Base-by-base conservation (phyloP, 2,329 filamentous ascomycete genomes). In the Pseudogymnoascus sp. region DNA sequence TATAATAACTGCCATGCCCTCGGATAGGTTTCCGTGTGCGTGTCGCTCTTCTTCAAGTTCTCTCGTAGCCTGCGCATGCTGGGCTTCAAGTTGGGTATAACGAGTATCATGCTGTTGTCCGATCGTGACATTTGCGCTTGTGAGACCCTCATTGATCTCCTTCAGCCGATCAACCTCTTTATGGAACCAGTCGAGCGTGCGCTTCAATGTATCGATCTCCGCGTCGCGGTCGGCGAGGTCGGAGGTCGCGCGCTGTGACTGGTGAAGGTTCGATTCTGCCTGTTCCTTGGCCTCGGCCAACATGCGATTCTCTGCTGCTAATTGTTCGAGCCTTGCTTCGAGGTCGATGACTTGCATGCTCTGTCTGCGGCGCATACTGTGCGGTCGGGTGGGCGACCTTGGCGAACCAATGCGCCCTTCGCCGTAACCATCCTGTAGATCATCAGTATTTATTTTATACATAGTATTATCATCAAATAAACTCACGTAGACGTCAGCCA, bases 301-400 rank as follows among this genome's bases (percentile, higher is more conserved):
- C 64, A 85, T 78, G 61, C 87, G 86, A 71, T 97, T 97, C 73
- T 99, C 93, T 20, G 87, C 85, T 39, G 88, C 79, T 66, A 99
- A 80, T 74, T 93, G 88, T 68, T 97, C 91, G 68, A 99, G 82
- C 70, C 83, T 85, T 63, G 84, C 81, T 78, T 97, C 91, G 71
- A 99, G 86, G 70, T 99, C 93, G 64, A 97, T 86, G 60, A 93
- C 86, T 77, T 97, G 93, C 87, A 97, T 93, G 81, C 93, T 97
- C 76, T 96, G 94, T 72, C 93, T 90, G 72, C 93, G 92, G 69
- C 93, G 92, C 83, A 99, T 89, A 79, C 91, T 97, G 71, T 92
- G 91, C 69, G 94, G 92, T 75, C 93, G 87, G 68, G 91, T 96
- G 61, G 94, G 94, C 70, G 94, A 97, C 70, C 89, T 86, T 71